Conservation (phyloP, 176 grass and related monocot genomes). For the Chloris gayana region DNA sequence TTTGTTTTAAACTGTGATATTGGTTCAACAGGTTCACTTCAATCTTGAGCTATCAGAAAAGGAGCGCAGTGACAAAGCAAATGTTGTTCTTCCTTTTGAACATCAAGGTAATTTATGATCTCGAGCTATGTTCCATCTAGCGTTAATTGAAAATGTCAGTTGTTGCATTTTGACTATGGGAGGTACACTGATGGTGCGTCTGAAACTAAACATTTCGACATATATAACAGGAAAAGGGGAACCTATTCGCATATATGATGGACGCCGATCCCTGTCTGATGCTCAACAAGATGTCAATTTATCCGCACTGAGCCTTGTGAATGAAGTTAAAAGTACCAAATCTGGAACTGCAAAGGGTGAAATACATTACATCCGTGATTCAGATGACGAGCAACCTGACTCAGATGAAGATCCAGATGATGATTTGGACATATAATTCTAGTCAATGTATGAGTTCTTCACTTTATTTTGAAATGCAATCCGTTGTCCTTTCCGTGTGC, state of each 20-base stretch:
- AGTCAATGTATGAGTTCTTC: conserved; percentile 9
- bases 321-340: conserved; percentile 39
- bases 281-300: conserved; percentile 32
- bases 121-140: not conserved
- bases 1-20: conserved; percentile 30
- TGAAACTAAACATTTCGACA: conserved; percentile 12
- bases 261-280: conserved; percentile 63
- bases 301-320: conserved; percentile 25
- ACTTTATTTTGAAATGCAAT: conserved; percentile 9
- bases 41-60: conserved; percentile 95
- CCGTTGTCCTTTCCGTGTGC: not conserved
- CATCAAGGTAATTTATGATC: conserved; percentile 69
- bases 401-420: conserved; percentile 98
- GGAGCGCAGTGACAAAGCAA: conserved; percentile 74
- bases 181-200: conserved; percentile 16
- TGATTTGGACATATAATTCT: conserved; percentile 87
- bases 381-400: conserved; percentile 88
- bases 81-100: conserved; percentile 94
- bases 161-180: conserved; percentile 16
- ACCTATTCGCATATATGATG: conserved; percentile 81
- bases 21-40: conserved; percentile 76
- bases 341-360: conserved; percentile 63
- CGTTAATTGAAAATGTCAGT: not conserved
- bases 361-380: conserved; percentile 94
- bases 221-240: conserved; percentile 65